A percentile compares a stretch with the other conserved stretches of the same genome.
Evolutionary conservation across 805 yeast species (phyloP).

Genomic region (Zygosaccharomyces pseudorouxii): DNA sequence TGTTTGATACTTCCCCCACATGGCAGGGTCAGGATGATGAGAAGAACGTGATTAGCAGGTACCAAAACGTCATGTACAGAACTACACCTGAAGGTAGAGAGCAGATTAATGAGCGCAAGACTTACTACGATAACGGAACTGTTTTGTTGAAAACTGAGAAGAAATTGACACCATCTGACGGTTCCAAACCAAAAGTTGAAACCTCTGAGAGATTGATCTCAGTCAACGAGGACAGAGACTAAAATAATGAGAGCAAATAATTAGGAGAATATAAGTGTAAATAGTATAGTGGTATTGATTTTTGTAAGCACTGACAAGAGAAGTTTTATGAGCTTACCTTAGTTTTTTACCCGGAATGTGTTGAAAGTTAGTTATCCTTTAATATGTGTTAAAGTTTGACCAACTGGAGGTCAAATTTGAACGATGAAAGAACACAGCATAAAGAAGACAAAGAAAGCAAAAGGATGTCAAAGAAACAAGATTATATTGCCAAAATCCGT

Average conservation of each 20-base stretch:
- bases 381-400: neutral
- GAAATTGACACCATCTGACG: constrained; percentile 38
- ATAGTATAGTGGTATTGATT: neutral
- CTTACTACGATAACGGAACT: constrained; percentile 42
- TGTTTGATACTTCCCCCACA: constrained; percentile 14
- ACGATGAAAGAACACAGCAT: neutral
- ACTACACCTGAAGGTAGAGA: constrained; percentile 44
- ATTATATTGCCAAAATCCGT: constrained; percentile 74
- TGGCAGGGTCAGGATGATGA: constrained; percentile 1
- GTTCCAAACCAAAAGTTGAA: constrained; percentile 36
- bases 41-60: constrained; percentile 37
- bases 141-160: constrained; percentile 37
- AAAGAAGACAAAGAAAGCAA: neutral
- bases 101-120: constrained; percentile 36
- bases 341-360: constrained; percentile 6
- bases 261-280: neutral
- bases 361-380: neutral
- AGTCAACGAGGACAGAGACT: constrained; percentile 13
- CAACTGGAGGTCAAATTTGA: neutral
- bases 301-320: no score
- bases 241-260: neutral
- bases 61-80: constrained; percentile 36
- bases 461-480: constrained; percentile 53
- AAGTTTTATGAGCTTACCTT: neutral
- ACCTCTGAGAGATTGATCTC: constrained; percentile 24